Percentiles rank a stretch among this genome's conserved stretches.
Evolutionary conservation across 176 grass and related monocot genomes (phyloP).

Genomic region (Triticum turgidum): DNA sequence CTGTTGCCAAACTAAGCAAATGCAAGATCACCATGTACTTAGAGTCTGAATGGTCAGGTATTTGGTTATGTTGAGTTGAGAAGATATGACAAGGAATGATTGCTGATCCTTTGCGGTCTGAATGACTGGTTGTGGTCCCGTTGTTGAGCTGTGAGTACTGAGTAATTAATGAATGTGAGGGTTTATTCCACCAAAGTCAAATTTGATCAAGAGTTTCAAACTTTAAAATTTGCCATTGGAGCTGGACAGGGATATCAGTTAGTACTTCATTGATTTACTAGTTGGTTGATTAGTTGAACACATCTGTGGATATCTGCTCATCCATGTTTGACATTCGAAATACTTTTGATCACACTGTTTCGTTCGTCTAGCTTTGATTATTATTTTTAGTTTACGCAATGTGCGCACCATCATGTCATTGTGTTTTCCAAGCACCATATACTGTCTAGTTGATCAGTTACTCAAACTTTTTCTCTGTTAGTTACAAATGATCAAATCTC

Average conservation of each 20-base stretch:
- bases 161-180: background rate
- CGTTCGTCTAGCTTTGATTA: background rate
- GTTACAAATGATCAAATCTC: background rate
- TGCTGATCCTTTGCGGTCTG: background rate
- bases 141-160: background rate
- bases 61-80: background rate
- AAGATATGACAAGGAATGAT: background rate
- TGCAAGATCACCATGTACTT: background rate
- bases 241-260: background rate
- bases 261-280: background rate
- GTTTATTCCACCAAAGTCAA: background rate
- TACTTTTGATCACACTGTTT: background rate
- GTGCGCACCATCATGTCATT: background rate
- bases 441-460: background rate
- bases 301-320: background rate
- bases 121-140: background rate
- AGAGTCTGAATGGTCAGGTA: background rate
- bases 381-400: background rate
- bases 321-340: background rate
- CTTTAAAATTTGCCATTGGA: background rate
- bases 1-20: background rate
- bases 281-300: background rate
- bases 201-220: background rate
- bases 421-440: background rate
- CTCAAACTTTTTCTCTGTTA: background rate